Base-by-base conservation (phyloP, 352 stramenopile genomes). In the Phytophthora podocarpi region DNA sequence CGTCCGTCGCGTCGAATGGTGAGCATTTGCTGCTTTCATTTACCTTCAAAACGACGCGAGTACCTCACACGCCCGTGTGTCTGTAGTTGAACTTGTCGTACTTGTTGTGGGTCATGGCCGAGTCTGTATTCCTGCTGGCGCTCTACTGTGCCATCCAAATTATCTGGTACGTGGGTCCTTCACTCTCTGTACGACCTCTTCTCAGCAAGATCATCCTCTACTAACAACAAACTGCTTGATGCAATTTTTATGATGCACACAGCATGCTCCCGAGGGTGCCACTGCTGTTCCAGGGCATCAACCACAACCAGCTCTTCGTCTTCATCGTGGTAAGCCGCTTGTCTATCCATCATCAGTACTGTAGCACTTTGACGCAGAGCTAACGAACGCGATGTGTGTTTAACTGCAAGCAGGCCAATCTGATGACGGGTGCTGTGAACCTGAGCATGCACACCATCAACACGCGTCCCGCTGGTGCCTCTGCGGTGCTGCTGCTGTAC, bases 391-490 rank as follows among this genome's bases (percentile, higher is more conserved):
- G n/a, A n/a, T n/a, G n/a, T n/a, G n/a, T 45, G 5, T 31, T 21
- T 32, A 1, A 3, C 10, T 42, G 16, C 11, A 11, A 21, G n/a
- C 40, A 93, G 84, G 81, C 86, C 53, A 95, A 95, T 64, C 47
- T 95, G 2, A 76, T 82, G 47, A 95, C 86, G 16, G 86, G 86
- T 0, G 80, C 57, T 15, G 74, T 93, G 15, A 95, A 95, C 46
- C 45, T 95, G 43, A 87, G 73, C 62, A 93, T 93, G 80, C 72
- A 80, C 42, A 95, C 86, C 13, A 93, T 95, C 64, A 82, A 91
- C 53, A 74, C 82, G 21, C 77, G 59, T 24, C 26, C 64, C 5
- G 12, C 37, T 3, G 61, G 68, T 10, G 82, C 83, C 16, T 68
- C 64, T 12, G 56, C 20, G 7, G 80, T 95, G 48, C 66, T 93